Evolutionary conservation across 2,329 filamentous ascomycete genomes (phyloP).

Genomic region (Pseudonectria foliicola): DNA sequence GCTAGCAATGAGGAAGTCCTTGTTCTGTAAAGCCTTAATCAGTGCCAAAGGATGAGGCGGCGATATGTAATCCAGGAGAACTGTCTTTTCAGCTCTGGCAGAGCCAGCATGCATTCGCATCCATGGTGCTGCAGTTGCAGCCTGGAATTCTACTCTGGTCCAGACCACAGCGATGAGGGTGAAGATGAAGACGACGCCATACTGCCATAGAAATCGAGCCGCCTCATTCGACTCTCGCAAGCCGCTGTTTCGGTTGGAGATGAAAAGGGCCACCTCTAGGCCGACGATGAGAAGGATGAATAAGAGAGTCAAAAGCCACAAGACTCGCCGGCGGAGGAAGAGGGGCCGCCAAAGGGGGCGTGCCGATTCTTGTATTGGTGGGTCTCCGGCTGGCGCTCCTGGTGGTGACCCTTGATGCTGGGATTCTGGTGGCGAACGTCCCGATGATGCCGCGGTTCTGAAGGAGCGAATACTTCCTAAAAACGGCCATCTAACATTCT

Average conservation of each 20-base stretch:
- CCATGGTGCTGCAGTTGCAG: constrained; percentile 32
- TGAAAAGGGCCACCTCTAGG: constrained; percentile 23
- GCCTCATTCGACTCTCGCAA: constrained; percentile 18
- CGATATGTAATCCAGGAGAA: constrained; percentile 31
- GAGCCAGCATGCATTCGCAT: constrained; percentile 25
- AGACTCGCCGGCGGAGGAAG: constrained; percentile 27
- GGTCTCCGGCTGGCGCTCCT: constrained; percentile 3
- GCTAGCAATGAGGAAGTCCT: constrained; percentile 28
- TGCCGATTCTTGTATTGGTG: constrained; percentile 18
- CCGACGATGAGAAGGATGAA: constrained; percentile 22
- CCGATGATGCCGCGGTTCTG: constrained; percentile 9
- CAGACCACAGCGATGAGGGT: constrained; percentile 27
- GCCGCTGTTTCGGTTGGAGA: constrained; percentile 25
- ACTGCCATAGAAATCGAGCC: constrained; percentile 31
- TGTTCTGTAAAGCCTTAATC: constrained; percentile 22
- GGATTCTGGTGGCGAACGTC: constrained; percentile 7
- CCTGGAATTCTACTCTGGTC: constrained; percentile 32
- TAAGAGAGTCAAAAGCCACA: constrained; percentile 22
- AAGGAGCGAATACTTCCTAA: constrained; percentile 19
- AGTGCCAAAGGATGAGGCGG: constrained; percentile 23
- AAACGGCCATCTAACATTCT: constrained; percentile 18
- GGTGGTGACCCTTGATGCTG: background rate
- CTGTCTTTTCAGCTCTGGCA: constrained; percentile 22
- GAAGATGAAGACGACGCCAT: constrained; percentile 27
- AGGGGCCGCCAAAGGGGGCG: constrained; percentile 28